A percentile compares a stretch with the other conserved stretches of the same genome.
These are phyloP conservation scores for Boechera retrofracta DNA, from an alignment of 345 rosid genomes.

Conservation along the genomic window DNA sequence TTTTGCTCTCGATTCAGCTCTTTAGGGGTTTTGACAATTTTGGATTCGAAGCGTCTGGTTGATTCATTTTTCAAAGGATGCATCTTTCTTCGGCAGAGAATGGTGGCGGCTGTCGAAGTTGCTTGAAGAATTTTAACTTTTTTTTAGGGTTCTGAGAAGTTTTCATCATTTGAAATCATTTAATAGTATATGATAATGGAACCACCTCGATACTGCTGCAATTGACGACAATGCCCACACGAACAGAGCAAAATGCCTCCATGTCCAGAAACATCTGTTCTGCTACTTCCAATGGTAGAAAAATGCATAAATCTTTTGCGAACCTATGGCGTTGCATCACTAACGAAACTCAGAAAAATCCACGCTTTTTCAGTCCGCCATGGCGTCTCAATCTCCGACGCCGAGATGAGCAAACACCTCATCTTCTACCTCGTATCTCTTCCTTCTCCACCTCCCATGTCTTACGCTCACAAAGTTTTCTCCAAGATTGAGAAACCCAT, in stretches of 20 bases:
- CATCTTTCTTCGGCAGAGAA: slow-evolving; percentile 16
- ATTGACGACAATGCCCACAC: slow-evolving; percentile 41
- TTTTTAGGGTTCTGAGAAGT: slow-evolving; percentile 29
- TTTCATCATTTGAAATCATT: background rate
- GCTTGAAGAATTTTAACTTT: background rate
- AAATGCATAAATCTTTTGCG: slow-evolving; percentile 66
- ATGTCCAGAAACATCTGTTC: slow-evolving; percentile 25
- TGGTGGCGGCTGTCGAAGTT: slow-evolving; percentile 27
- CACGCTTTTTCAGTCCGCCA: slow-evolving; percentile 74
- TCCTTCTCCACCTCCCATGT: slow-evolving; percentile 60
- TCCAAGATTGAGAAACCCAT: slow-evolving; percentile 52
- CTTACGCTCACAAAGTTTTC: slow-evolving; percentile 63
- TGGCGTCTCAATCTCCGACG: slow-evolving; percentile 55
- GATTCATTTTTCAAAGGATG: slow-evolving; percentile 15
- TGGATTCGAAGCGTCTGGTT: background rate
- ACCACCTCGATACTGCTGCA: background rate
- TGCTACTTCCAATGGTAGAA: slow-evolving; percentile 41
- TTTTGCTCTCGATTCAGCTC: background rate
- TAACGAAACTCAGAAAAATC: slow-evolving; percentile 59
- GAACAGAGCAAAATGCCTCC: slow-evolving; percentile 27
- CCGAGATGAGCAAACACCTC: slow-evolving; percentile 63
- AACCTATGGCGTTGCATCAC: slow-evolving; percentile 50
- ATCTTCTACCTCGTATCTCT: slow-evolving; percentile 60
- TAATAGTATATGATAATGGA: background rate
- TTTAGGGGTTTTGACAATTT: background rate